Evolutionary conservation across 345 rosid species (phyloP).

Genomic region (Arabidopsis thaliana): TAIR10.1 NC_003075.7:12374001-12374500

Average conservation of each 20-base stretch:
- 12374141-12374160: not conserved
- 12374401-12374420: not conserved
- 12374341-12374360: too few species aligned
- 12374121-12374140: not conserved
- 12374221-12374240: too few species aligned
- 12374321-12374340: too few species aligned
- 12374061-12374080: conserved; percentile 37
- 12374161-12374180: not conserved
- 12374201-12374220: too few species aligned
- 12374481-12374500: not conserved
- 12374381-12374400: not conserved
- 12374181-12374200: not conserved
- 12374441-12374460: not conserved
- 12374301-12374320: too few species aligned
- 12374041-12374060: conserved; percentile 18
- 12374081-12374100: conserved; percentile 19
- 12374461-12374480: not conserved
- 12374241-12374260: too few species aligned
- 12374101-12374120: conserved; percentile 11
- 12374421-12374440: not conserved
- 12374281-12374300: too few species aligned
- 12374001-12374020: conserved; percentile 33
- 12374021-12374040: conserved; percentile 20
- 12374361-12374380: not conserved
- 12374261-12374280: too few species aligned